Evolutionary conservation across 169 alveolate genomes (phyloP).

Genomic region (Neospora caninum): DNA sequence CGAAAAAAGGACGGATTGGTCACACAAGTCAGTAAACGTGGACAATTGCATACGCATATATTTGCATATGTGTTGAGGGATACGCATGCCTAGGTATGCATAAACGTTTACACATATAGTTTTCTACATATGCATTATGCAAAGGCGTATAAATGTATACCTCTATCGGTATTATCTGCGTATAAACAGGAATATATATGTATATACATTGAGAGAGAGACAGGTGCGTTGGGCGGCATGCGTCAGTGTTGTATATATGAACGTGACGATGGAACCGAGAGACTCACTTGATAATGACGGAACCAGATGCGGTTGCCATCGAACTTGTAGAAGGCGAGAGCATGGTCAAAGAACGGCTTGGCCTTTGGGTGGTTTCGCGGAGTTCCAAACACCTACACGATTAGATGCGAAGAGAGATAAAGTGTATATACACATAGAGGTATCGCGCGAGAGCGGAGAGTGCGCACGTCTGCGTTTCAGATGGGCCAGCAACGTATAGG

Average conservation of each 20-base stretch:
- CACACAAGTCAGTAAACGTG: no score
- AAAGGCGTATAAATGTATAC: no score
- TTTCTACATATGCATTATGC: no score
- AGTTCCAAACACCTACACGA: constrained; percentile 85
- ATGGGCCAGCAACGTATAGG: no score
- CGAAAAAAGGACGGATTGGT: no score
- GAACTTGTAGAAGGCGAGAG: constrained; percentile 82
- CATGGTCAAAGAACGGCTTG: constrained; percentile 96
- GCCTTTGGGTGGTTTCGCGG: constrained; percentile 97
- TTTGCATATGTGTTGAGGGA: background rate
- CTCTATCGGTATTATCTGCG: no score
- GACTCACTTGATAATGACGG: constrained; percentile 84
- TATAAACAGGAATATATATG: background rate
- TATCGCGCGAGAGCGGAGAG: no score
- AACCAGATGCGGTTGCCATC: constrained; percentile 89
- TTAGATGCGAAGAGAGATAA: no score
- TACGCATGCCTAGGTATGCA: no score
- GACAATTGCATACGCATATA: background rate
- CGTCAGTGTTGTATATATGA: background rate
- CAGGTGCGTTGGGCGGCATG: background rate
- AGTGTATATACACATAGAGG: no score
- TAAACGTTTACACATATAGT: no score
- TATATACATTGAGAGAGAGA: background rate
- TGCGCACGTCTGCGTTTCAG: no score
- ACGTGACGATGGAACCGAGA: background rate